Conservation (phyloP, 2,329 filamentous ascomycete genomes). For the Calcarisporium arbuscula region DNA sequence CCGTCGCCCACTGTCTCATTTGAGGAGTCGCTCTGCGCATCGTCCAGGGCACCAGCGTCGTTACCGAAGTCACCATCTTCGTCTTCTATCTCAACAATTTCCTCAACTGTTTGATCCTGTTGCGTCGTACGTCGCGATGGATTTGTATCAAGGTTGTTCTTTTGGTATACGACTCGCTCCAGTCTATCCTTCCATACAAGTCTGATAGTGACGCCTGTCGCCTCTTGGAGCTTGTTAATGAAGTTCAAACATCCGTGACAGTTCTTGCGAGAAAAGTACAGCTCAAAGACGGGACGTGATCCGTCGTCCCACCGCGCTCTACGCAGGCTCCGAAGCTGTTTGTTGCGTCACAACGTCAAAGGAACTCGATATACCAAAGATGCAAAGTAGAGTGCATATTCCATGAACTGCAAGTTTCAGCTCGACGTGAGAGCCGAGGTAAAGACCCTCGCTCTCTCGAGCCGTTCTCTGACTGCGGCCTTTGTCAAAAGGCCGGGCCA, state of each 20-base stretch:
- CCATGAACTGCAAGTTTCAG: conserved; percentile 32
- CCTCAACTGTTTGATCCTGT: no score
- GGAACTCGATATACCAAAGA: conserved; percentile 18
- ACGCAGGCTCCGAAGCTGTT: conserved; percentile 17
- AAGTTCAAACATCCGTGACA: conserved; percentile 22
- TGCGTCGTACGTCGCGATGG: no score
- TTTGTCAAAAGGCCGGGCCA: conserved; percentile 23
- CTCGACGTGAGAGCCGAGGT: conserved; percentile 30
- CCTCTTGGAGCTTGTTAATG: conserved; percentile 15
- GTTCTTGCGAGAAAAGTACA: conserved; percentile 29
- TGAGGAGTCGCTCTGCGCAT: no score
- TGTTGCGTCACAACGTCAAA: conserved; percentile 13
- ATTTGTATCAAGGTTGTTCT: no score
- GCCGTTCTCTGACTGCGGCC: not conserved
- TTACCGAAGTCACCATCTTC: no score
- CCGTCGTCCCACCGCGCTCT: conserved; percentile 18
- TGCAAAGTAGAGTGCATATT: conserved; percentile 19
- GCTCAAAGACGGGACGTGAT: conserved; percentile 21
- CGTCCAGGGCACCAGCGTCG: no score
- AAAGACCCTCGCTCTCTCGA: conserved; percentile 16
- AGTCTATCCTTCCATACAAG: conserved; percentile 23
- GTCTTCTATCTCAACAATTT: no score
- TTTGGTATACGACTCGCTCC: conserved; percentile 18
- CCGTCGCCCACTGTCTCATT: no score
- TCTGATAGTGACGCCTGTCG: conserved; percentile 20